A percentile compares a stretch with the other conserved stretches of the same genome.
Conservation (phyloP, 176 grass and related monocot genomes). For the Melocanna baccifera region DNA sequence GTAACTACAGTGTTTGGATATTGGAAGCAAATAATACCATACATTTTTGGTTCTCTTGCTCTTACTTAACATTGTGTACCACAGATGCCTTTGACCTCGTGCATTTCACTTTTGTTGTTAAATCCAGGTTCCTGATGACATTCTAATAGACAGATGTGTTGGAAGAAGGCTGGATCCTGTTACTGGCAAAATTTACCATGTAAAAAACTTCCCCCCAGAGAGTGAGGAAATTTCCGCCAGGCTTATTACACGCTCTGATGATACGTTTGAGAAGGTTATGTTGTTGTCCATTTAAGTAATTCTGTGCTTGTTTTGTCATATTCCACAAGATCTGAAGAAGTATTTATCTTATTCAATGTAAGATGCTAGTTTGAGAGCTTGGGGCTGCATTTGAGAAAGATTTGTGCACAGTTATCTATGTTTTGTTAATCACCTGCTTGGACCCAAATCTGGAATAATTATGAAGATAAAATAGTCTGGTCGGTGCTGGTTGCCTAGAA, state of each 20-base stretch:
- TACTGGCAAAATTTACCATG: slow-evolving; percentile 92
- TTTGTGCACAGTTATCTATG: not conserved
- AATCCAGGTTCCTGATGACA: slow-evolving; percentile 94
- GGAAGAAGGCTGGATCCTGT: slow-evolving; percentile 90
- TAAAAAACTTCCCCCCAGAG: slow-evolving; percentile 73
- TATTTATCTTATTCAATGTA: slow-evolving; percentile 17
- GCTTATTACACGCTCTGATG: slow-evolving; percentile 71
- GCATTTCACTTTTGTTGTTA: slow-evolving; percentile 28
- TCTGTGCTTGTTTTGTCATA: slow-evolving; percentile 7
- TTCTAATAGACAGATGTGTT: slow-evolving; percentile 87
- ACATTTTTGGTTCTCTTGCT: not conserved
- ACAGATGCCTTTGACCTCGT: slow-evolving; percentile 15
- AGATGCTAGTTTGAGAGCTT: slow-evolving; percentile 6
- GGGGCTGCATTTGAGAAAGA: not conserved
- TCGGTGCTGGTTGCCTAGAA: not conserved
- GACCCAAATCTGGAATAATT: not conserved
- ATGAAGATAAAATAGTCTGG: not conserved
- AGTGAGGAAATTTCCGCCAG: slow-evolving; percentile 75
- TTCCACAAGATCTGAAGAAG: not conserved
- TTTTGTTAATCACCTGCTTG: not conserved
- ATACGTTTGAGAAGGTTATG: slow-evolving; percentile 76
- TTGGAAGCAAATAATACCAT: not conserved
- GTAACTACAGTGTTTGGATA: not conserved
- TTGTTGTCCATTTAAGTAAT: not conserved
- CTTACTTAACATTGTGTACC: not conserved